phyloP scores from a whole-genome alignment of 495 filamentous ascomycete species.

The Usnea hakonensis region DNA sequence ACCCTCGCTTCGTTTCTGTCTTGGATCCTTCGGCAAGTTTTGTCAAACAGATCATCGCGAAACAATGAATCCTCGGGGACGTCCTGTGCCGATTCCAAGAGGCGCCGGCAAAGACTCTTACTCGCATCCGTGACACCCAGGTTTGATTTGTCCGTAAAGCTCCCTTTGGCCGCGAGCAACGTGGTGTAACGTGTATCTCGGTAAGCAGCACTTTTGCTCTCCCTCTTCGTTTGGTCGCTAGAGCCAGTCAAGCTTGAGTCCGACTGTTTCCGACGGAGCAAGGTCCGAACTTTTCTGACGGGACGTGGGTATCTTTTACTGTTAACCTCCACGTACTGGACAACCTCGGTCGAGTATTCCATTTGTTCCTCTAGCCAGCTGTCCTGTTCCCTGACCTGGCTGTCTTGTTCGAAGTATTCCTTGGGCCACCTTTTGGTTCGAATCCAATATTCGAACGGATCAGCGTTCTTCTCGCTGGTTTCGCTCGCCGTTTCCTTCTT shows the following conservation, averaged over 20 bases:
- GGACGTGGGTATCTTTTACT: too few relatives aligned
- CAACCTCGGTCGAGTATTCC: too few relatives aligned
- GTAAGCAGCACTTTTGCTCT: conserved; percentile 36
- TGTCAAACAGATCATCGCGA: conserved; percentile 29
- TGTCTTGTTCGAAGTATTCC: too few relatives aligned
- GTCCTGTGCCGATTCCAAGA: conserved; percentile 28
- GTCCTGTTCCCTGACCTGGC: too few relatives aligned
- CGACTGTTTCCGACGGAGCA: background rate
- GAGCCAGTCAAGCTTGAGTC: background rate
- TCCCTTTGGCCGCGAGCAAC: conserved; percentile 32
- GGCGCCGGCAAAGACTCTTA: conserved; percentile 20
- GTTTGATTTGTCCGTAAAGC: conserved; percentile 34
- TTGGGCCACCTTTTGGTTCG: too few relatives aligned
- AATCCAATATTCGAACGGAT: too few relatives aligned
- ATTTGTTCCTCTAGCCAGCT: too few relatives aligned
- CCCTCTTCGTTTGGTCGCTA: background rate
- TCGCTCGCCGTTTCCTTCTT: too few relatives aligned
- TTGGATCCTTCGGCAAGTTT: conserved; percentile 26
- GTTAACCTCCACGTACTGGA: too few relatives aligned
- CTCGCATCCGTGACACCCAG: conserved; percentile 28
- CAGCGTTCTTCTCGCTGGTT: too few relatives aligned
- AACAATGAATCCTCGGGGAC: conserved; percentile 33
- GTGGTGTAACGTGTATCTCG: conserved; percentile 27
- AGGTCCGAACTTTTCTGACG: too few relatives aligned
- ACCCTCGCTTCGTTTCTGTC: conserved; percentile 35